Evolutionary conservation across 2,329 filamentous ascomycete genomes (phyloP).

Genomic region (Pyrenochaeta sp.): DNA sequence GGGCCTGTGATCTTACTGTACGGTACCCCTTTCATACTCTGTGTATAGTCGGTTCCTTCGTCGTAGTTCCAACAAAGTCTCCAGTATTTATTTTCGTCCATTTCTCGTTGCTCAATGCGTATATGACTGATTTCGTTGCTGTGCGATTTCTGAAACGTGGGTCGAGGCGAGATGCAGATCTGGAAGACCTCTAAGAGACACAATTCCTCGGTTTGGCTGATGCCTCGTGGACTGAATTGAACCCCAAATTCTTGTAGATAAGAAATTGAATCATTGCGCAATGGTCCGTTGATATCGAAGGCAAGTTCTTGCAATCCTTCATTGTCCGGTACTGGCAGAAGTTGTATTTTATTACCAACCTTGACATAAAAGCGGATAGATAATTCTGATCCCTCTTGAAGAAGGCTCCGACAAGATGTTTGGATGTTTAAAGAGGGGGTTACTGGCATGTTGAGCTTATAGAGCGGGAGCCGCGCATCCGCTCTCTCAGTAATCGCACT

Average conservation of each 20-base stretch:
- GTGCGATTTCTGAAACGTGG: neutral
- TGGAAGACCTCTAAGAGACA: slow-evolving; percentile 17
- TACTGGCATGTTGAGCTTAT: slow-evolving; percentile 43
- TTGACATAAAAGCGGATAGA: slow-evolving; percentile 24
- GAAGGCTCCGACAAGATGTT: slow-evolving; percentile 14
- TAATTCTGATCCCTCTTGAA: neutral
- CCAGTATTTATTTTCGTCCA: slow-evolving; percentile 25
- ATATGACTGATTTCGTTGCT: slow-evolving; percentile 17
- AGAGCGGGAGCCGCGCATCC: slow-evolving; percentile 34
- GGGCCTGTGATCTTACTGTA: slow-evolving; percentile 45
- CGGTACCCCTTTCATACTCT: slow-evolving; percentile 19
- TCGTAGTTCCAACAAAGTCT: slow-evolving; percentile 36
- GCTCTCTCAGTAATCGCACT: neutral
- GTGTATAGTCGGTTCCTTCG: neutral
- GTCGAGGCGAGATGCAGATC: slow-evolving; percentile 24
- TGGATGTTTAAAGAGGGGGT: slow-evolving; percentile 29
- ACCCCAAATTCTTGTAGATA: slow-evolving; percentile 38
- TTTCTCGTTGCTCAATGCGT: slow-evolving; percentile 16
- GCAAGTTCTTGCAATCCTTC: too few species aligned
- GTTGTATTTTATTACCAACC: slow-evolving; percentile 7
- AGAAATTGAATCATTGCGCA: neutral
- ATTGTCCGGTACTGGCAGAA: slow-evolving; percentile 1
- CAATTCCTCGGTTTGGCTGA: too few species aligned
- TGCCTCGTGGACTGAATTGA: too few species aligned
- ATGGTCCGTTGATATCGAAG: neutral